These are phyloP conservation scores for Hondaea fermentalgiana DNA, from an alignment of 108 stramenopile genomes.

Conservation along the genomic window DNA sequence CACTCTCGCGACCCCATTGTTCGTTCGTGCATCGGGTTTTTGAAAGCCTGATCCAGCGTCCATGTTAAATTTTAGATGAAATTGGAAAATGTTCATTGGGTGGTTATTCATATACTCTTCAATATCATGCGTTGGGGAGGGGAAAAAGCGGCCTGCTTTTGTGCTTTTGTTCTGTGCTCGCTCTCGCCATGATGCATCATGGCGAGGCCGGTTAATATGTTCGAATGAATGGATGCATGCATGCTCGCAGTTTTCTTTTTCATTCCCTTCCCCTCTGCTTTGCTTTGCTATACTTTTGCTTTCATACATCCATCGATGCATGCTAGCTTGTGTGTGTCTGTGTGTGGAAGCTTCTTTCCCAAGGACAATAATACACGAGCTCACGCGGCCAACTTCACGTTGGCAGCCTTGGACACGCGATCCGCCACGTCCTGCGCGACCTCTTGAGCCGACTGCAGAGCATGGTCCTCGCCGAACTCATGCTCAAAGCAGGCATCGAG, in stretches of 20 bases:
- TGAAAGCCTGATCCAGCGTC: too few relatives aligned
- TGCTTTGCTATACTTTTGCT: background rate
- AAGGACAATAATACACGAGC: background rate
- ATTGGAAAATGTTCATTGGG: too few relatives aligned
- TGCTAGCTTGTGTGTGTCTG: background rate
- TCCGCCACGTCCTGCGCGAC: background rate
- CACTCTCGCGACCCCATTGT: too few relatives aligned
- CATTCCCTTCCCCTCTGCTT: background rate
- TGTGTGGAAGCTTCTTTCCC: background rate
- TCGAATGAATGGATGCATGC: background rate
- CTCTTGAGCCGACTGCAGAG: background rate
- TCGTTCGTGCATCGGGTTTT: too few relatives aligned
- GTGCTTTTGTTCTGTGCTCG: background rate
- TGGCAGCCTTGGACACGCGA: background rate
- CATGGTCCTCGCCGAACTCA: background rate
- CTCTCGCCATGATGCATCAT: background rate
- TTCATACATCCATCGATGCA: too few relatives aligned
- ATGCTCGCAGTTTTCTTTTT: background rate
- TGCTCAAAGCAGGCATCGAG: background rate
- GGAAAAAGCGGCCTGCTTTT: background rate
- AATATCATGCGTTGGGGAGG: too few relatives aligned
- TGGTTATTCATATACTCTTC: too few relatives aligned
- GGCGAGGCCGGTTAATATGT: background rate
- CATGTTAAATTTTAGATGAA: too few relatives aligned
- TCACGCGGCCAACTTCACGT: background rate